A percentile compares a stretch with the other conserved stretches of the same genome.
Conservation (phyloP, 768 basidiomycete species). For the Amanita subjunquillea region DNA sequence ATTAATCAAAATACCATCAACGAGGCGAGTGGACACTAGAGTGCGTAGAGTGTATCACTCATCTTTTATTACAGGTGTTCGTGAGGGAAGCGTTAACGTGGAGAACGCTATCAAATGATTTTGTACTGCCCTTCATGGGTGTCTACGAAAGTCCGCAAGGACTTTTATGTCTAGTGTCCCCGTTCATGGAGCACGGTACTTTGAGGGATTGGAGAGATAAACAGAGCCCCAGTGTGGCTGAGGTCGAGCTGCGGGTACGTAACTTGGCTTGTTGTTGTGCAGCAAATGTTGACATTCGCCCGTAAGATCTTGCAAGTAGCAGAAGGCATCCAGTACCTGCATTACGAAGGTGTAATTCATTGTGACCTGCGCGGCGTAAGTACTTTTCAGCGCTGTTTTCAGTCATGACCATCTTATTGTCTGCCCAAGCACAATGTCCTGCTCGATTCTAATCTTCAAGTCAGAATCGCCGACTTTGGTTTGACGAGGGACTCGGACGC, state of each 20-base stretch:
- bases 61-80: not conserved
- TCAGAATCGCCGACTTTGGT: slow-evolving; percentile 3
- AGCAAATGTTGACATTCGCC: not conserved
- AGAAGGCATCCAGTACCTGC: slow-evolving; percentile 1
- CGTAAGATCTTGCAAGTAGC: not conserved
- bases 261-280: not conserved
- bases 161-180: not conserved
- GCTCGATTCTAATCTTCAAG: not conserved
- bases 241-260: not conserved
- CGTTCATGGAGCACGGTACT: slow-evolving; percentile 1
- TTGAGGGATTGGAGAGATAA: not conserved
- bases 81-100: not conserved
- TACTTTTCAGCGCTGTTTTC: not conserved
- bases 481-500: not conserved
- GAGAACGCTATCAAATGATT: slow-evolving; percentile 1
- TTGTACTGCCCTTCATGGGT: not conserved
- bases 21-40: not conserved
- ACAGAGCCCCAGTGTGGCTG: not conserved
- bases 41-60: too few relatives aligned
- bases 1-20: not conserved
- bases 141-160: not conserved
- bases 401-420: not conserved
- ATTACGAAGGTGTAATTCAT: slow-evolving; percentile 1
- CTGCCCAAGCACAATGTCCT: not conserved
- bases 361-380: not conserved